Percentiles rank a stretch among this genome's conserved stretches.
phyloP scores from a whole-genome alignment of 2,329 filamentous ascomycete genomes.

The Coniochaeta hoffmannii region DNA sequence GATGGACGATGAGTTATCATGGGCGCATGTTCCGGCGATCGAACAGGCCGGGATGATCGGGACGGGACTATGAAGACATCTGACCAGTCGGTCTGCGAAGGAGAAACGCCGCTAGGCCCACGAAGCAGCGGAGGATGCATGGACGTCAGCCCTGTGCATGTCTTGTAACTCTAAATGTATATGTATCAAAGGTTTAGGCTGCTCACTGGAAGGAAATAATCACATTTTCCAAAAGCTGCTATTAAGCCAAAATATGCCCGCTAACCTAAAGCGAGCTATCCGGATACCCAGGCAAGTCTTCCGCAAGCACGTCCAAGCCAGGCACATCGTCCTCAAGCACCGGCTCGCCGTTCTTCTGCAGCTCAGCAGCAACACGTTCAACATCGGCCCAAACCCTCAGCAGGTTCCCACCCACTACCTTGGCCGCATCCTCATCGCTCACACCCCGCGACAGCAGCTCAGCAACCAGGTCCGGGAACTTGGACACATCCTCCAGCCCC shows the following conservation, averaged over 20 bases:
- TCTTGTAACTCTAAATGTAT: neutral
- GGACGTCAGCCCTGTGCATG: neutral
- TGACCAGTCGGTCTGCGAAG: neutral
- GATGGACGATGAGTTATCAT: neutral
- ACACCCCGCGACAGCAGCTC: conserved; percentile 69
- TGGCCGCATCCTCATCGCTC: conserved; percentile 63
- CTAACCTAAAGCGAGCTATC: neutral
- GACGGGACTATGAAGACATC: neutral
- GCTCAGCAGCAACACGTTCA: conserved; percentile 59
- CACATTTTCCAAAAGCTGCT: neutral
- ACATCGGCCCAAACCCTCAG: conserved; percentile 78
- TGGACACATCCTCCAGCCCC: conserved; percentile 78
- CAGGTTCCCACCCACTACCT: conserved; percentile 73
- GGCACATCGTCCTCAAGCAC: conserved; percentile 46
- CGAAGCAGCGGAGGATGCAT: neutral
- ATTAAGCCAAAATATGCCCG: neutral
- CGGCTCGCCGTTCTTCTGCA: conserved; percentile 52
- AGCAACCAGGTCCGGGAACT: conserved; percentile 70
- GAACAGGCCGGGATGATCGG: neutral
- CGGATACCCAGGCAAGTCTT: neutral
- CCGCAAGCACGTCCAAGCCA: neutral
- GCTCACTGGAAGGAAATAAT: neutral
- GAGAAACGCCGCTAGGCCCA: neutral
- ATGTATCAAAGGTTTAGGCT: neutral
- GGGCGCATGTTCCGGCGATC: neutral